Evolutionary conservation across 78 protist genomes (phyloP), one percentile per base, ranked within the genome.

Genomic region (Guillardia theta): DNA sequence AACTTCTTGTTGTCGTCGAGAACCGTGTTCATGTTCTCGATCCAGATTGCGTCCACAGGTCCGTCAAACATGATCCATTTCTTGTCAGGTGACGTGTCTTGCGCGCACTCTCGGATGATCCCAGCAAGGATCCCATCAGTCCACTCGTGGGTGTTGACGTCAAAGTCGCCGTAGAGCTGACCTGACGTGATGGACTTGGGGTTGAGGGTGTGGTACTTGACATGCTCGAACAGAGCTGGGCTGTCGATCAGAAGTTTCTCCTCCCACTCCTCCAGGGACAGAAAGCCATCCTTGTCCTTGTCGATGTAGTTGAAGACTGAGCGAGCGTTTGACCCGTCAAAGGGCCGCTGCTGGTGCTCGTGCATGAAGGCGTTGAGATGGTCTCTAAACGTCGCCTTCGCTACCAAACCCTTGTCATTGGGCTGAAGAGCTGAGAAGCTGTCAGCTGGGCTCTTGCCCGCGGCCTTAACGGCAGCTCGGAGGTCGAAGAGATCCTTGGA

Each of bases 11-110:
- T 95, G 94, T 98, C 99, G 88, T 98, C 99, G 83, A 98, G 94
- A 36, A 98, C 98, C 27, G 97, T 94, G 96, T 98, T 98, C 98
- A 98, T 97, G 92, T 94, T 93, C 88, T 95, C 96, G 50, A 95
- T 95, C 99, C 98, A 98, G 53, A 97, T 0, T 0, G 98, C 96
- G 88, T 98, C 99, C 18, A 98, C 99, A 1, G 99, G 70, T 0
- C 98, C 99, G 48, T 98, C 99, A 36, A 97, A 96, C 64, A 98
- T 43, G 76, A 97, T 88, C 93, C 93, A 83, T 18, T 93, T 96
- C 37, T 92, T 80, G 76, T 95, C 96, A 9, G 95, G 93, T 9
- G 95, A 27, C 50, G 88, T 50, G 77, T 90, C 88, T 47, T 45
- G 44, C 9, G 93, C 90, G 3, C 48, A 46, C 36, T 92, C 93